phyloP scores from a whole-genome alignment of 768 basidiomycete species.

The Rhodotorula paludigena region DNA sequence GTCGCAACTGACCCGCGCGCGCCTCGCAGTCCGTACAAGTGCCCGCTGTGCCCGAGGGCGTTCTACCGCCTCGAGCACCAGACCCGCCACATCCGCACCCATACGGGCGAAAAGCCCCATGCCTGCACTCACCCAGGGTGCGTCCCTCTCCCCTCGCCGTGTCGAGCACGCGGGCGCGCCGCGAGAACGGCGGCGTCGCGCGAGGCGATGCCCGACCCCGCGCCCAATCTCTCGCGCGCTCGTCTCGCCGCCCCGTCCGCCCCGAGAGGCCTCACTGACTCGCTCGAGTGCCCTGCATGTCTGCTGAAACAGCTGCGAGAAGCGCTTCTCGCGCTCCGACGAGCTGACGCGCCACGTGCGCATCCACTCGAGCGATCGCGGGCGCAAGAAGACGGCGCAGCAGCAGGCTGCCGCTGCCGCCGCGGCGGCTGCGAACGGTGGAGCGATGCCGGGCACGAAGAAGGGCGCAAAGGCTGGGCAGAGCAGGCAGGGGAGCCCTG shows the following conservation, averaged over 20 bases:
- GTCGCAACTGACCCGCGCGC: not conserved
- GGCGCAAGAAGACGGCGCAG: conserved; percentile 33
- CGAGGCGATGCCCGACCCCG: too few relatives aligned
- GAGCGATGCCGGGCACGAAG: not conserved
- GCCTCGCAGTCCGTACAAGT: conserved; percentile 71
- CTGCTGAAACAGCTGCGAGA: conserved; percentile 61
- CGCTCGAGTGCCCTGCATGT: not conserved
- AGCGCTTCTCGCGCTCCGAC: conserved; percentile 96
- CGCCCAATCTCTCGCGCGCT: not conserved
- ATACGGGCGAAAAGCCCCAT: conserved; percentile 97
- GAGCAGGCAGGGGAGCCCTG: conserved; percentile 25
- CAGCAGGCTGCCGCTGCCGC: conserved; percentile 43
- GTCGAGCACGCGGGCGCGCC: too few relatives aligned
- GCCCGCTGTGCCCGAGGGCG: conserved; percentile 89
- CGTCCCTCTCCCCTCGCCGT: not conserved
- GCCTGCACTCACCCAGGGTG: conserved; percentile 72
- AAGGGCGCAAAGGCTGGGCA: conserved; percentile 17
- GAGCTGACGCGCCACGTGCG: conserved; percentile 93
- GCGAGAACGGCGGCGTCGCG: too few relatives aligned
- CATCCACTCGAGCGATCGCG: conserved; percentile 59
- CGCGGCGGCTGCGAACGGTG: conserved; percentile 48
- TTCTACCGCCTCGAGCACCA: conserved; percentile 94
- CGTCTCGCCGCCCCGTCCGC: too few relatives aligned
- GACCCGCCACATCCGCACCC: conserved; percentile 96
- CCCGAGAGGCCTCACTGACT: not conserved